Evolutionary conservation across 441 rosid genomes (phyloP).

Genomic region (Populus hybrid): DNA sequence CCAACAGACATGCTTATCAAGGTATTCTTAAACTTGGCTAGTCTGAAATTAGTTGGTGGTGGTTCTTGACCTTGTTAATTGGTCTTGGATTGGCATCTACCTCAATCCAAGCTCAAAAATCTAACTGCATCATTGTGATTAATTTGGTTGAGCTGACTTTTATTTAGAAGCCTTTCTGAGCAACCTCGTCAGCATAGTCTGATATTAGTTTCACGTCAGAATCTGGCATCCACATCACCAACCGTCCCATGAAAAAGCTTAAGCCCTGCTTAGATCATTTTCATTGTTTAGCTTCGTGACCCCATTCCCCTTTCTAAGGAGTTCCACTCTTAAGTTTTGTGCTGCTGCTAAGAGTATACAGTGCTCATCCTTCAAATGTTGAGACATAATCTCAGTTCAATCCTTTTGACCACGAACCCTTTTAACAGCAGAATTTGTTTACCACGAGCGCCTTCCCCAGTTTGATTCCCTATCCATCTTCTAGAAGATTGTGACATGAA

Average conservation of each 20-base stretch:
- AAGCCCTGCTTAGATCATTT: neutral
- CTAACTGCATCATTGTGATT: neutral
- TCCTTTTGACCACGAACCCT: neutral
- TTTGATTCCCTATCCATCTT: neutral
- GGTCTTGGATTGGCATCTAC: neutral
- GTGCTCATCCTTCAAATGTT: neutral
- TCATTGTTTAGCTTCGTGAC: neutral
- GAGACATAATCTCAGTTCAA: neutral
- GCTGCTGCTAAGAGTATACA: neutral
- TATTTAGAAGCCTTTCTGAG: neutral
- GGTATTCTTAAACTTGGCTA: conserved; percentile 32
- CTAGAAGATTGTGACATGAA: neutral
- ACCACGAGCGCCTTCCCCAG: neutral
- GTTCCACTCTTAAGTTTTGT: neutral
- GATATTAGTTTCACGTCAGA: neutral
- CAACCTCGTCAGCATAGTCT: neutral
- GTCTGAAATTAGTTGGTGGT: neutral
- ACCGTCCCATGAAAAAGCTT: neutral
- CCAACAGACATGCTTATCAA: conserved; percentile 89
- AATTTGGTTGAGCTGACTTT: neutral
- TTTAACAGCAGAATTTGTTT: neutral
- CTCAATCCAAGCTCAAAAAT: neutral
- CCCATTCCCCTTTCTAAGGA: neutral
- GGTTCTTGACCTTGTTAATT: neutral
- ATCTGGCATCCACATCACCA: neutral